Evolutionary conservation across 1,284 basidiomycete species (phyloP).

Genomic region (Marasmius tenuissimus): DNA sequence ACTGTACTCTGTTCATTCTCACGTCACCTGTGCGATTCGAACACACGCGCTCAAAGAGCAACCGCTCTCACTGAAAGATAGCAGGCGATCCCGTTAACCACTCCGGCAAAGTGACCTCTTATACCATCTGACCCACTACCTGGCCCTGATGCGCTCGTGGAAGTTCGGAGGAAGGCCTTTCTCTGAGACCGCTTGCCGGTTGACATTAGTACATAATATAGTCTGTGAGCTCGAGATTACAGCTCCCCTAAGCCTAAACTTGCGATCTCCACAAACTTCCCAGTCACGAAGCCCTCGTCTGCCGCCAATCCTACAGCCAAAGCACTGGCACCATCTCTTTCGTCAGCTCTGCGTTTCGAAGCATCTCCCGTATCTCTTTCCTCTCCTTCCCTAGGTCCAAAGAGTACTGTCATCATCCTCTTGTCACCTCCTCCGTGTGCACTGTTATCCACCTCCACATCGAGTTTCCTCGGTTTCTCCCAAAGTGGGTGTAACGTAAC

Average conservation of each 20-base stretch:
- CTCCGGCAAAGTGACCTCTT: slow-evolving; percentile 66
- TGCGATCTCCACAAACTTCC: slow-evolving; percentile 40
- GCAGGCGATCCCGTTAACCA: slow-evolving; percentile 78
- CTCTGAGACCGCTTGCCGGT: too few species aligned
- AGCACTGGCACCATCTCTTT: slow-evolving; percentile 51
- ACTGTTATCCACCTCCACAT: slow-evolving; percentile 41
- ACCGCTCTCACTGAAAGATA: slow-evolving; percentile 24
- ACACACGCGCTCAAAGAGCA: too few species aligned
- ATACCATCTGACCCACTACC: too few species aligned
- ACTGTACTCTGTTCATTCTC: too few species aligned
- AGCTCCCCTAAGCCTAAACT: slow-evolving; percentile 19
- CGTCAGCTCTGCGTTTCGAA: slow-evolving; percentile 44
- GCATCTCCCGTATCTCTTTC: slow-evolving; percentile 39
- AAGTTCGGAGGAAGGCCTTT: too few species aligned
- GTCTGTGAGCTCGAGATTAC: neutral
- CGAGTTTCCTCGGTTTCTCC: slow-evolving; percentile 42
- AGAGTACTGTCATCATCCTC: slow-evolving; percentile 50
- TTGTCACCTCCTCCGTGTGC: slow-evolving; percentile 55
- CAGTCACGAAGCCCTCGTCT: slow-evolving; percentile 54
- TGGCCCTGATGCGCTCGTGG: too few species aligned
- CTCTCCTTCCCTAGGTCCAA: slow-evolving; percentile 30
- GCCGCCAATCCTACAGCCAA: slow-evolving; percentile 52
- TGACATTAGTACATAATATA: too few species aligned
- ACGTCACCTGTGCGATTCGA: too few species aligned
- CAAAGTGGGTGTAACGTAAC: slow-evolving; percentile 49